Base-by-base conservation (phyloP, 352 stramenopile genomes). In the Phytophthora cajani region DNA sequence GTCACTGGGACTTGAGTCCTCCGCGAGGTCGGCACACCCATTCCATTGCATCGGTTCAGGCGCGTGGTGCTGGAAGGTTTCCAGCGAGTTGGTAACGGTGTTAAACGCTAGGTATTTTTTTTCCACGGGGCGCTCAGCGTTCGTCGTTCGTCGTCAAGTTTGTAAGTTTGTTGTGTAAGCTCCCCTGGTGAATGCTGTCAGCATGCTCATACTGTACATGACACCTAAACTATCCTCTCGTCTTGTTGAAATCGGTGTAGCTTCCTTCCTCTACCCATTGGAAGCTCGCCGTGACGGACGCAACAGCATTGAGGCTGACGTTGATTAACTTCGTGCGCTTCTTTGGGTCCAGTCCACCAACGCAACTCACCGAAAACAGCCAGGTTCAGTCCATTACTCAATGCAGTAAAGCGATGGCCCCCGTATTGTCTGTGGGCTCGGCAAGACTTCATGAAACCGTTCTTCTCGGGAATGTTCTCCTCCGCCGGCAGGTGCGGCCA, bases 11-110 rank as follows among this genome's bases (percentile, higher is more conserved):
- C 46, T 32, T n/a, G 30, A 55, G 17, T 4, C 52, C 21, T 33
- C 33, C 40, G 58, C 33, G 36, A 49, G 36, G 36, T 16, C 55
- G 23, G 23, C 23, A 27, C 23, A 65, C 49, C 40, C 19, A 46
- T 3, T 19, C 50, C 46, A 42, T n/a, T 27, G n/a, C 19, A 55
- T 72, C 55, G 21, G 49, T 42, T 62, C 55, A 63, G 59, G 32
- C 46, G 46, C 33, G 52, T 25, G 52, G n/a, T 21, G 21, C 57
- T 62, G 40, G 23, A 67, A 36, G 17, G 50, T 36, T 51, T 58
- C 58, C 46, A 53, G 36, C 25, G 23, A 36, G 60, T 71, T 67
- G 56, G 49, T 75, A 67, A 75, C 36, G 69, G 17, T 72, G 57
- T 69, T 67, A 66, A 65, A 76, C 57, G 58, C 23, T 49, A 46